Percentiles rank a stretch among this genome's conserved stretches.
Evolutionary conservation across 2,329 filamentous ascomycete species (phyloP).

Genomic region (Metarhizium anisopliae): DNA sequence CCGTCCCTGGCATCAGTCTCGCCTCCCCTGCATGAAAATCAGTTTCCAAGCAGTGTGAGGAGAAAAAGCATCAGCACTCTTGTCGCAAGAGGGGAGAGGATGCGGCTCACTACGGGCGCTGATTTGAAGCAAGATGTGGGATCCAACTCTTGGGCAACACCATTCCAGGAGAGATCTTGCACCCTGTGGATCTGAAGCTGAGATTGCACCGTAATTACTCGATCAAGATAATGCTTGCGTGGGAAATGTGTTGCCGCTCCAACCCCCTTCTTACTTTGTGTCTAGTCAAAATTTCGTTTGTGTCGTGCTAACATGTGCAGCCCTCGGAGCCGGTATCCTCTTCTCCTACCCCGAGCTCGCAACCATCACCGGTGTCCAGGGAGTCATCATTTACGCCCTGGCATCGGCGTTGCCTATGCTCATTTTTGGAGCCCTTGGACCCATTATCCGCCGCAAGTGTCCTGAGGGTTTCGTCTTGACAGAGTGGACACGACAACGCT

Average conservation of each 20-base stretch:
- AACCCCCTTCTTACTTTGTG: slow-evolving; percentile 19
- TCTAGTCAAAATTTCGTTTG: slow-evolving; percentile 12
- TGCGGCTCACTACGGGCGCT: slow-evolving; percentile 82
- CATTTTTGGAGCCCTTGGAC: slow-evolving; percentile 64
- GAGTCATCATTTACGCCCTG: slow-evolving; percentile 67
- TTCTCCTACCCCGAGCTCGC: slow-evolving; percentile 77
- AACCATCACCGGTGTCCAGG: slow-evolving; percentile 71
- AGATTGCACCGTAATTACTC: slow-evolving; percentile 95
- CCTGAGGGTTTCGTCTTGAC: slow-evolving; percentile 79
- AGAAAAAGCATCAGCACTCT: slow-evolving; percentile 1
- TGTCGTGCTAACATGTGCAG: slow-evolving; percentile 43
- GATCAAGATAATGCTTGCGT: slow-evolving; percentile 99
- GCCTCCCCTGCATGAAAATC: neutral
- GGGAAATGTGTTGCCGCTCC: slow-evolving; percentile 93
- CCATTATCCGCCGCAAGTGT: slow-evolving; percentile 69
- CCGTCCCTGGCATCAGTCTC: neutral
- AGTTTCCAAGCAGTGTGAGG: neutral
- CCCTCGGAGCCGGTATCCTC: slow-evolving; percentile 73
- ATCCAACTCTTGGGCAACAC: slow-evolving; percentile 40
- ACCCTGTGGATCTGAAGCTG: slow-evolving; percentile 58
- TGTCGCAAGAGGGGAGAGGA: slow-evolving; percentile 22
- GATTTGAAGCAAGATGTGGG: slow-evolving; percentile 42
- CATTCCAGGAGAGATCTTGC: neutral
- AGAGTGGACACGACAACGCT: slow-evolving; percentile 74
- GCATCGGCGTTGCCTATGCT: slow-evolving; percentile 64